Conservation (phyloP, 345 rosid genomes). For the Combretum micranthum region DNA sequence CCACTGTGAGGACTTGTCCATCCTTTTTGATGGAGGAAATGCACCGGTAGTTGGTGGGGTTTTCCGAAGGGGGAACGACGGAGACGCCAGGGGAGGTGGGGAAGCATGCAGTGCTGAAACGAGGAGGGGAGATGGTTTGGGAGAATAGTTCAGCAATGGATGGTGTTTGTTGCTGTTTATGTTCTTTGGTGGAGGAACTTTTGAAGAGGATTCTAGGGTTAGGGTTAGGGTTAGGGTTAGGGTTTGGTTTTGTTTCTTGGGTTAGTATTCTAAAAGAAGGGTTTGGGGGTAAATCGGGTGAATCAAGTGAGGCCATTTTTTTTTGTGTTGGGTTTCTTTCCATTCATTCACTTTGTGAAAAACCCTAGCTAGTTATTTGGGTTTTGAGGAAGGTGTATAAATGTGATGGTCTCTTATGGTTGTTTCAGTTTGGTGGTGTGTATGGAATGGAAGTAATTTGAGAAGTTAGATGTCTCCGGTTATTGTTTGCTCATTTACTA, state of each 20-base stretch:
- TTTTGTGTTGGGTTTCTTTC: neutral
- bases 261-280: conserved; percentile 28
- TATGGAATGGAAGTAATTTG: too few relatives aligned
- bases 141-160: conserved; percentile 21
- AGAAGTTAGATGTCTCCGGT: too few relatives aligned
- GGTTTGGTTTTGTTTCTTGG: neutral
- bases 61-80: neutral
- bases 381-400: too few relatives aligned
- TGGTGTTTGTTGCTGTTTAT: neutral
- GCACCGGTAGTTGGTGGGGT: conserved; percentile 24
- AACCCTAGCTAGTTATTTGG: too few relatives aligned
- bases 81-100: conserved; percentile 8
- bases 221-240: neutral
- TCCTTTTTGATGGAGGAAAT: conserved; percentile 38
- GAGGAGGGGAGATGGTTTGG: conserved; percentile 16
- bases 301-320: conserved; percentile 28
- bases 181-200: conserved; percentile 34
- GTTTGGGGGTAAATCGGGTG: conserved; percentile 31
- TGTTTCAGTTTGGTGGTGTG: too few relatives aligned
- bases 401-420: too few relatives aligned
- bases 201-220: conserved; percentile 7
- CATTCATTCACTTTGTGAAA: neutral
- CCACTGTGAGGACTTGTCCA: conserved; percentile 42
- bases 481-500: too few relatives aligned
- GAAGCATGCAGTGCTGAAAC: conserved; percentile 20